Percentiles rank a stretch among this genome's conserved stretches.
These are phyloP conservation scores for Salvia sclarea DNA, from an alignment of 305 asterid species.

Conservation along the genomic window DNA sequence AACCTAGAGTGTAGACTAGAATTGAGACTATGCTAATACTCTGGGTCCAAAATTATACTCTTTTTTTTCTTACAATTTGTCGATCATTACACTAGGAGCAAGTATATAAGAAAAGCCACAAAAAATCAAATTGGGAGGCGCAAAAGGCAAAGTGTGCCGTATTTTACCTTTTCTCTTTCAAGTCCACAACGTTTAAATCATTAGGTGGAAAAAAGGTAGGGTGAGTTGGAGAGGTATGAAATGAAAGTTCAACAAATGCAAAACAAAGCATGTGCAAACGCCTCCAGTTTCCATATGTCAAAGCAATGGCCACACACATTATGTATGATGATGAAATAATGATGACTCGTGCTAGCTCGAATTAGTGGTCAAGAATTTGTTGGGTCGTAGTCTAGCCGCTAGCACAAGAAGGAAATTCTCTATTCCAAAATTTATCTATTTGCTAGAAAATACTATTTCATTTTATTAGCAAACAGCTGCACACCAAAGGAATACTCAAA, in stretches of 20 bases:
- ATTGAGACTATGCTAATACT: too few species aligned
- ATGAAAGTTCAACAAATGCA: slow-evolving; percentile 29
- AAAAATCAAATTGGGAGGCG: slow-evolving; percentile 27
- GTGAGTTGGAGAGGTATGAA: slow-evolving; percentile 19
- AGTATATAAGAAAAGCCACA: neutral
- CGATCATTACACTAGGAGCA: too few species aligned
- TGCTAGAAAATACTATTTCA: neutral
- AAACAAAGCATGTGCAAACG: slow-evolving; percentile 40
- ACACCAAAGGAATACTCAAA: neutral
- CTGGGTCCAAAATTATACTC: too few species aligned
- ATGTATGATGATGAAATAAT: slow-evolving; percentile 30
- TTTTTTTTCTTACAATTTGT: too few species aligned
- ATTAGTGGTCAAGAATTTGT: slow-evolving; percentile 24
- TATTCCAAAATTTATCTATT: neutral
- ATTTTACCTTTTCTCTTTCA: slow-evolving; percentile 8
- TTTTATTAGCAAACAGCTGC: neutral
- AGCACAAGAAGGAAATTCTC: neutral
- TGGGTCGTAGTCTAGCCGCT: neutral
- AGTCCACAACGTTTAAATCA: slow-evolving; percentile 28
- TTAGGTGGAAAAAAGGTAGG: slow-evolving; percentile 21
- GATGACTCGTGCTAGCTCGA: slow-evolving; percentile 40
- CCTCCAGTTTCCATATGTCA: slow-evolving; percentile 24
- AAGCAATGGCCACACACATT: neutral
- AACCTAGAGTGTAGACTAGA: too few species aligned
- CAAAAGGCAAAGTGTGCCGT: slow-evolving; percentile 23